These are phyloP conservation scores for Tylopilus rubrobrunneus DNA, from an alignment of 768 basidiomycete genomes.

Conservation along the genomic window DNA sequence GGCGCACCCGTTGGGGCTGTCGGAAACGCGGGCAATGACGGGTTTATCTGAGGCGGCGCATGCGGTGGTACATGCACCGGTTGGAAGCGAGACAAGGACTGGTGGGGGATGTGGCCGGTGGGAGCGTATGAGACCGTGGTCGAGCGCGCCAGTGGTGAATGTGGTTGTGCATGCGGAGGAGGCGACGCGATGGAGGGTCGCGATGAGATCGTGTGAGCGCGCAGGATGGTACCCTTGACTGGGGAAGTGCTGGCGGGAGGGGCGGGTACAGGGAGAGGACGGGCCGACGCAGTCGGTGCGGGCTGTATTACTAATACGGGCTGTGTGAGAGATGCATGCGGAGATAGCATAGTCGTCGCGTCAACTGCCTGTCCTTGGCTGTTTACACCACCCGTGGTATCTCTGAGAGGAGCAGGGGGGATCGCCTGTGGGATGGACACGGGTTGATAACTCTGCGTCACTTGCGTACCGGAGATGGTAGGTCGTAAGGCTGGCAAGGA, in stretches of 20 bases:
- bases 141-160: slow-evolving; percentile 22
- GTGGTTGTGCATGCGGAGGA: slow-evolving; percentile 7
- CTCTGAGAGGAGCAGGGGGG: slow-evolving; percentile 4
- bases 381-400: slow-evolving; percentile 1
- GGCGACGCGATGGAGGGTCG: slow-evolving; percentile 15
- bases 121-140: slow-evolving; percentile 20
- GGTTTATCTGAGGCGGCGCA: slow-evolving; percentile 15
- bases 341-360: neutral
- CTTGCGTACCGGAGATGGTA: slow-evolving; percentile 6
- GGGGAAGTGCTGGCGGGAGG: slow-evolving; percentile 14
- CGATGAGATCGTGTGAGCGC: slow-evolving; percentile 28
- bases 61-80: neutral
- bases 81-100: slow-evolving; percentile 5
- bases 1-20: slow-evolving; percentile 58
- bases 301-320: slow-evolving; percentile 17
- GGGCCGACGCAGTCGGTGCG: slow-evolving; percentile 12
- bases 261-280: slow-evolving; percentile 16
- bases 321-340: neutral
- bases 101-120: slow-evolving; percentile 3
- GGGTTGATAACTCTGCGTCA: slow-evolving; percentile 18
- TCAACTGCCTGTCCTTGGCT: slow-evolving; percentile 17
- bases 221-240: slow-evolving; percentile 17
- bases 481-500: slow-evolving; percentile 11
- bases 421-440: slow-evolving; percentile 18
- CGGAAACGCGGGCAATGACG: slow-evolving; percentile 58